Evolutionary conservation across 768 basidiomycete species (phyloP).

Genomic region (Cantharellus anzutake): DNA sequence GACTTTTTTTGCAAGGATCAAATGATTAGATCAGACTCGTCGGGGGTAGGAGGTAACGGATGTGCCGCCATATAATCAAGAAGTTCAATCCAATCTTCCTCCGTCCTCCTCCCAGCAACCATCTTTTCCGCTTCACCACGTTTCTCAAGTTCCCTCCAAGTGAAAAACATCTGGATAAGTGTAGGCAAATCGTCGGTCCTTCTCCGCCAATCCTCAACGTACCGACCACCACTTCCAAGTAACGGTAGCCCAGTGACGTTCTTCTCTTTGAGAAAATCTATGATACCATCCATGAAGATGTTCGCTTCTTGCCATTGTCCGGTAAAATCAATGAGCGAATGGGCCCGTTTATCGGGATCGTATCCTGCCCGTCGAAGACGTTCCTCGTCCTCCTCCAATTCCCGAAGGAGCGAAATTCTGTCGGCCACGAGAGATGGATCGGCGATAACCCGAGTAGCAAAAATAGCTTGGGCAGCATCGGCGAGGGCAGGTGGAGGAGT

Average conservation of each 20-base stretch:
- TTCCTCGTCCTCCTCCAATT: constrained; percentile 26
- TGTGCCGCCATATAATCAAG: not conserved
- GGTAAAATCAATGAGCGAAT: constrained; percentile 23
- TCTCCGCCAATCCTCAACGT: not conserved
- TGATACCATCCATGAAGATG: not conserved
- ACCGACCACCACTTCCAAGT: not conserved
- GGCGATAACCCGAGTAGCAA: constrained; percentile 26
- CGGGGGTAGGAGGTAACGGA: not conserved
- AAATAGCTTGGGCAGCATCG: constrained; percentile 31
- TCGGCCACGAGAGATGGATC: constrained; percentile 24
- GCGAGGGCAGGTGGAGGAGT: constrained; percentile 29
- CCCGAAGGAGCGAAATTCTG: constrained; percentile 22
- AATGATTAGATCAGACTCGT: no score
- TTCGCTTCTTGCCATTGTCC: not conserved
- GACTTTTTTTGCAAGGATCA: no score
- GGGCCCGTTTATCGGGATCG: constrained; percentile 32
- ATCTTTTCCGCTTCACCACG: not conserved
- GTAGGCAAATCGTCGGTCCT: not conserved
- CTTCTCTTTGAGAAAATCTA: not conserved
- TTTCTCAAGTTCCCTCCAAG: not conserved
- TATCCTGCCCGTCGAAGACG: constrained; percentile 22
- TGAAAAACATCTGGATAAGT: not conserved
- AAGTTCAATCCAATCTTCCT: not conserved
- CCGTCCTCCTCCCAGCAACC: not conserved
- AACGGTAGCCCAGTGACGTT: not conserved